A percentile compares a stretch with the other conserved stretches of the same genome.
Evolutionary conservation across 768 basidiomycete species (phyloP).

Genomic region (Mycena amicta): DNA sequence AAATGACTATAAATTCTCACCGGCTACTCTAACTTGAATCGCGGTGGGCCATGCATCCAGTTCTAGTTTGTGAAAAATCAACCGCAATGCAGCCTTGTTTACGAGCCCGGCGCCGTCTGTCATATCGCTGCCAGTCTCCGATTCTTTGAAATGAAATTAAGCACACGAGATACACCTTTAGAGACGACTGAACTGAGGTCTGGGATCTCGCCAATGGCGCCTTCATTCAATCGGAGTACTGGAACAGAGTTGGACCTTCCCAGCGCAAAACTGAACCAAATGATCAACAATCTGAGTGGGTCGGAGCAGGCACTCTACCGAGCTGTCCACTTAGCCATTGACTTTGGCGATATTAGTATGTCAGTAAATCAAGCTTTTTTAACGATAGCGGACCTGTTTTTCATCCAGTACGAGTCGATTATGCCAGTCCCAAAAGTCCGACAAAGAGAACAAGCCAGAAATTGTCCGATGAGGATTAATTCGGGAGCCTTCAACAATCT

Average conservation of each 20-base stretch:
- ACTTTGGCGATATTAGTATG: too few species aligned
- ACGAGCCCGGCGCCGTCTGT: constrained; percentile 44
- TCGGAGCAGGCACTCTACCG: constrained; percentile 33
- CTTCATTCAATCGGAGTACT: constrained; percentile 33
- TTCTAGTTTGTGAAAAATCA: constrained; percentile 29
- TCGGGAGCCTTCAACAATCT: constrained; percentile 34
- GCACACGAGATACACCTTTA: too few species aligned
- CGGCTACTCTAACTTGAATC: constrained; percentile 41
- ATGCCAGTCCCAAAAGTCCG: constrained; percentile 47
- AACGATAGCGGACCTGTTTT: too few species aligned
- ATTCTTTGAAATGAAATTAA: constrained; percentile 18
- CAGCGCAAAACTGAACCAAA: constrained; percentile 33
- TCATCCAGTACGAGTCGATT: constrained; percentile 43
- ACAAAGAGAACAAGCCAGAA: constrained; percentile 30
- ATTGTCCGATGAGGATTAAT: constrained; percentile 8
- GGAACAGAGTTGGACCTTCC: constrained; percentile 56
- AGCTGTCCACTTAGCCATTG: constrained; percentile 52
- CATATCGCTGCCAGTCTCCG: constrained; percentile 35
- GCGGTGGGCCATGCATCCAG: constrained; percentile 40
- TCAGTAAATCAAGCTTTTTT: too few species aligned
- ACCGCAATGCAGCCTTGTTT: constrained; percentile 33
- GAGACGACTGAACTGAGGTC: constrained; percentile 35
- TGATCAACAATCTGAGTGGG: background rate
- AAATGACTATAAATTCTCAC: constrained; percentile 15
- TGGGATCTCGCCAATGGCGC: constrained; percentile 31